Evolutionary conservation across 495 filamentous ascomycete species (phyloP).

Genomic region (Clavariopsis aquatica): DNA sequence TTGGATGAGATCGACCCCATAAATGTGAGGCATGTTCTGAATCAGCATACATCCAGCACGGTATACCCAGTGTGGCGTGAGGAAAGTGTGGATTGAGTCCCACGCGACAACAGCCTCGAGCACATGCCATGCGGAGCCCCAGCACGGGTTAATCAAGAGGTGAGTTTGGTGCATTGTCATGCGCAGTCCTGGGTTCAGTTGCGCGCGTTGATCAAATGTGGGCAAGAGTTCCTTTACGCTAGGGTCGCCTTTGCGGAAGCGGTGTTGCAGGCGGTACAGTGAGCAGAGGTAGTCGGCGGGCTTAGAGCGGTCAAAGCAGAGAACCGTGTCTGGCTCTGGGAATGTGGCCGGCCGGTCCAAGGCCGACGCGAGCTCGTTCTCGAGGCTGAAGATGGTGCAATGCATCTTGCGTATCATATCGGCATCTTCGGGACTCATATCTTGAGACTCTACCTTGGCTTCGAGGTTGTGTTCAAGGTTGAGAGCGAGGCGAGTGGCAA

Average conservation of each 20-base stretch:
- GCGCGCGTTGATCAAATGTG: neutral
- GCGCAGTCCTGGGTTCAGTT: conserved; percentile 16
- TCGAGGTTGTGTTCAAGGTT: conserved; percentile 15
- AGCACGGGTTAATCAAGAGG: conserved; percentile 25
- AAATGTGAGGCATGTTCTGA: conserved; percentile 12
- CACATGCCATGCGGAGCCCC: conserved; percentile 32
- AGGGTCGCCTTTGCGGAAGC: conserved; percentile 28
- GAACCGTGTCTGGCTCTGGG: conserved; percentile 21
- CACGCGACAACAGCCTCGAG: conserved; percentile 24
- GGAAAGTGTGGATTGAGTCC: conserved; percentile 19
- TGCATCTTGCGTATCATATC: conserved; percentile 22
- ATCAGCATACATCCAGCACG: conserved; percentile 18
- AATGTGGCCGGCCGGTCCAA: conserved; percentile 32
- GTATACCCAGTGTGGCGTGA: conserved; percentile 31
- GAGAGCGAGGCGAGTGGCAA: conserved; percentile 24
- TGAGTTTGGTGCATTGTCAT: conserved; percentile 28
- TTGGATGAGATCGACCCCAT: conserved; percentile 15
- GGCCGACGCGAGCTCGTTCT: conserved; percentile 30
- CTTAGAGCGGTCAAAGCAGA: conserved; percentile 17
- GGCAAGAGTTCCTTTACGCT: conserved; percentile 9
- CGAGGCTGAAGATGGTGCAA: conserved; percentile 29
- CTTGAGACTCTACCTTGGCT: conserved; percentile 16
- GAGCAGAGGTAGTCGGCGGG: conserved; percentile 29
- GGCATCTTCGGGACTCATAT: conserved; percentile 3
- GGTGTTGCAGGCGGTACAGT: conserved; percentile 34